phyloP scores from a whole-genome alignment of 768 basidiomycete genomes.

The Lactifluus subvellereus region DNA sequence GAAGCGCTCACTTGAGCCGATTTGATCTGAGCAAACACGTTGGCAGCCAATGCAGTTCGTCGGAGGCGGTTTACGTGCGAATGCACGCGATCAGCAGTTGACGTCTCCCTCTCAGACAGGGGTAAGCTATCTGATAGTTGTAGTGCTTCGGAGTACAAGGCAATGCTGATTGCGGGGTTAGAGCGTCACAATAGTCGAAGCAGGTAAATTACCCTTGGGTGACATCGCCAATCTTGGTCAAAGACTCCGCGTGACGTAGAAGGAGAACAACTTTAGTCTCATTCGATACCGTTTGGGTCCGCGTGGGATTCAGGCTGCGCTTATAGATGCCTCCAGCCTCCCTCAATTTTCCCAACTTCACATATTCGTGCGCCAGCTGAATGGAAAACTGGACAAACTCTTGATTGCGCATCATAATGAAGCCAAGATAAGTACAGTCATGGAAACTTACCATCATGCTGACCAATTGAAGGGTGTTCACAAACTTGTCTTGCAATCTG shows the following conservation, averaged over 20 bases:
- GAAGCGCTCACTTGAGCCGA: constrained; percentile 46
- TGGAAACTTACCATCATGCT: constrained; percentile 43
- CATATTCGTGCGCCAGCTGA: constrained; percentile 74
- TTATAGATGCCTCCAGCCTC: constrained; percentile 62
- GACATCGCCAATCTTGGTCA: constrained; percentile 55
- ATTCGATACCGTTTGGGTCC: constrained; percentile 41
- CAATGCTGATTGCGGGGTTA: constrained; percentile 33
- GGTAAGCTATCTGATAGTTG: constrained; percentile 39
- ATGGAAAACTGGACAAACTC: constrained; percentile 60
- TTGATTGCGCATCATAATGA: constrained; percentile 28
- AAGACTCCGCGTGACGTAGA: constrained; percentile 59
- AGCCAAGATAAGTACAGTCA: background rate
- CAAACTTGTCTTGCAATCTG: constrained; percentile 16
- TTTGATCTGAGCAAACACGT: constrained; percentile 64
- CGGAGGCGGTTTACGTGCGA: constrained; percentile 56
- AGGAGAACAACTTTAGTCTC: constrained; percentile 51
- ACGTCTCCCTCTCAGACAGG: constrained; percentile 41
- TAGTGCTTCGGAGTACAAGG: constrained; percentile 57
- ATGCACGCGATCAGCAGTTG: constrained; percentile 53
- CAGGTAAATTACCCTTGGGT: constrained; percentile 45
- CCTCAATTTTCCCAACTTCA: constrained; percentile 65
- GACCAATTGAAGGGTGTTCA: constrained; percentile 19
- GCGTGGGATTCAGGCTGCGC: constrained; percentile 45
- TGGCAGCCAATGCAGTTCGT: constrained; percentile 65
- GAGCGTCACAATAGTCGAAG: background rate